Conservation (phyloP, 352 stramenopile genomes). For the Pythium diclinum region DNA sequence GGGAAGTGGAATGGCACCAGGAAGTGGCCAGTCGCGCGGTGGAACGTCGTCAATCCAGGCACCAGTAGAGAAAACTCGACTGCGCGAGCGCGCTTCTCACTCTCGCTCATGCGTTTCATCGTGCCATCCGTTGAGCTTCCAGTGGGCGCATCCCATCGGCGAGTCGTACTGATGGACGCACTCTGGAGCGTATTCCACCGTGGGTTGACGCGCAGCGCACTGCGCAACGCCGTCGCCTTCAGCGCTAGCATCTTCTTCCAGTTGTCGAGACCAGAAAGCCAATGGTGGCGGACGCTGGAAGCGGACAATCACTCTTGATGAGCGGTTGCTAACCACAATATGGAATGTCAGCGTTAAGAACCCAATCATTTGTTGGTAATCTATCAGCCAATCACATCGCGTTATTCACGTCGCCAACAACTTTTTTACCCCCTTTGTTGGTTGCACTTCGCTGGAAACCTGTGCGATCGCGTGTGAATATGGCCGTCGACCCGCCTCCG, state of each 20-base stretch:
- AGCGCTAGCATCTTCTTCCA: conserved; percentile 3
- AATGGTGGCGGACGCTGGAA: neutral
- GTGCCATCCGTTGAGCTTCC: neutral
- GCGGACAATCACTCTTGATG: neutral
- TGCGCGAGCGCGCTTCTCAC: conserved; percentile 8
- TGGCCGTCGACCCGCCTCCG: neutral
- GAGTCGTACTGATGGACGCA: neutral
- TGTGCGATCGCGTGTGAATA: neutral
- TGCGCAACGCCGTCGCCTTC: neutral
- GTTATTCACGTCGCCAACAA: neutral
- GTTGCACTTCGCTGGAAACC: neutral
- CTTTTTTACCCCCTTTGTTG: conserved; percentile 1
- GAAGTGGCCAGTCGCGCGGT: conserved; percentile 21
- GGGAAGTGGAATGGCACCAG: conserved; percentile 29
- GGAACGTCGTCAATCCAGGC: conserved; percentile 14
- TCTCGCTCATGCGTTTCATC: neutral
- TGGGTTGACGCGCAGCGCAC: neutral
- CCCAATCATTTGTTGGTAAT: neutral
- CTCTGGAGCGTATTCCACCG: neutral
- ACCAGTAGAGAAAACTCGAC: conserved; percentile 19
- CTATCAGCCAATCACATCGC: neutral
- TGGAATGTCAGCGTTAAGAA: neutral
- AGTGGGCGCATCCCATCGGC: neutral
- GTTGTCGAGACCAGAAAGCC: neutral
- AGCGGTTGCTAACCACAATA: neutral